Base-by-base conservation (phyloP, 2,329 filamentous ascomycete genomes). In the Paracamarosporium sp. region DNA sequence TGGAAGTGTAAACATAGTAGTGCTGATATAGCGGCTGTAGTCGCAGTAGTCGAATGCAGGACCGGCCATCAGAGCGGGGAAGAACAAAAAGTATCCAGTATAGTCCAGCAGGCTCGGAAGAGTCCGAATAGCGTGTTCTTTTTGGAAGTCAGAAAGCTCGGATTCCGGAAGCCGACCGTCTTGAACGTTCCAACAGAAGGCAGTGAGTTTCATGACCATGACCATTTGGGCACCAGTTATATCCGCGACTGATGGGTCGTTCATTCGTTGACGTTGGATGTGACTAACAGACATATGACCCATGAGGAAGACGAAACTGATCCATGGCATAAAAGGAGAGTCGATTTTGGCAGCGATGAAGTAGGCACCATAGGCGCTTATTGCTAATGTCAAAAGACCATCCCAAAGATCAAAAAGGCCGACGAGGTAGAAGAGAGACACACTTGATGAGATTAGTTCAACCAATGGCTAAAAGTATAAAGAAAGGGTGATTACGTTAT, bases 161-260 rank as follows among this genome's bases (percentile, higher is more conserved):
- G 89, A 84, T 17, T 90, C 87, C 3, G 92, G 88, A 20, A 96
- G 83, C 57, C 89, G 88, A 20, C 95, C 96, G 75, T 99, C 95
- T 69, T 95, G 93, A 8, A 98, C 89, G 73, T 98, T 98, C 95
- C 95, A 99, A 80, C 92, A 96, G 73, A 99, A 99, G 5, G 94
- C 91, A 22, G 89, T 92, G 33, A 99, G 86, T 74, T 99, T 99
- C 92, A 99, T 99, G 62, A 98, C 89, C 67, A 98, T 80, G 31
- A 99, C 95, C 95, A 99, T 99, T 77, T 99, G 95, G 1, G 94
- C 93, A 38, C 90, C 78, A 56, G 94, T 97, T 66, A 99, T 93
- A 75, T 99, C 95, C 57, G 97, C 83, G 1, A 80, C 78, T 36
- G 85, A 83, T 0, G 91, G 86, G 60, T 87, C 83, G 66, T 90